phyloP scores from a whole-genome alignment of 768 basidiomycete species.

The Tricholoma sp. region DNA sequence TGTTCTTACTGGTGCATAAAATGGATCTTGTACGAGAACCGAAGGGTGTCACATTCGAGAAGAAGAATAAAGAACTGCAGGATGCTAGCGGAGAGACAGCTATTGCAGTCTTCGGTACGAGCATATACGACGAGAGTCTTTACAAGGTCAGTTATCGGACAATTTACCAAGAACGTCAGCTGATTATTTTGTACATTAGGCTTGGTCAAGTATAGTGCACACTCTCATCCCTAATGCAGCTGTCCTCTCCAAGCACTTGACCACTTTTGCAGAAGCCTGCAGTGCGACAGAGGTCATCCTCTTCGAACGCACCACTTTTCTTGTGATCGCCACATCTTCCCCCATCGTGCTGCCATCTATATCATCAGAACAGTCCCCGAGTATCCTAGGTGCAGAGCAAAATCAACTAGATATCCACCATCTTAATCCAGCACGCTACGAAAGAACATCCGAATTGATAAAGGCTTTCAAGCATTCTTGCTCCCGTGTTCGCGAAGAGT shows the following conservation, averaged over 20 bases:
- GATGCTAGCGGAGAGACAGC: conserved; percentile 55
- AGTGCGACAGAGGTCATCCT: conserved; percentile 91
- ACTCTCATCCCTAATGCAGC: conserved; percentile 92
- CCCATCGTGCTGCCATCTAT: conserved; percentile 29
- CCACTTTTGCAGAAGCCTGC: conserved; percentile 81
- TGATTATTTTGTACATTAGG: conserved; percentile 41
- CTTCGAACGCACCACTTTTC: conserved; percentile 96
- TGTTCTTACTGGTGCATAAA: conserved; percentile 94
- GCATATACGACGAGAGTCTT: conserved; percentile 95
- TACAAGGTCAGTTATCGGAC: conserved; percentile 65
- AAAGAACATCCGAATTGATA: conserved; percentile 88
- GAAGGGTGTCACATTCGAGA: conserved; percentile 53
- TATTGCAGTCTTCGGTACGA: conserved; percentile 84
- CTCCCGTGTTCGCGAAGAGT: conserved; percentile 78
- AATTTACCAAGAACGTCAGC: conserved; percentile 1
- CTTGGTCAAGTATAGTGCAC: conserved; percentile 97
- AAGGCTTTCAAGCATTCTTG: conserved; percentile 95
- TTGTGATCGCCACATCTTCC: conserved; percentile 87
- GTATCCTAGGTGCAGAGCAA: conserved; percentile 14
- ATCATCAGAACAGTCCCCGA: conserved; percentile 11
- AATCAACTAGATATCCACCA: conserved; percentile 33
- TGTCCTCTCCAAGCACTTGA: conserved; percentile 83
- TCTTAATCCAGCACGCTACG: conserved; percentile 70
- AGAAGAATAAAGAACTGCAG: conserved; percentile 69
- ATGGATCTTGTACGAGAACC: conserved; percentile 88